Evolutionary conservation across 345 rosid species (phyloP), one percentile per base, ranked within the genome.

Genomic region (Conringia planisiliqua): DNA sequence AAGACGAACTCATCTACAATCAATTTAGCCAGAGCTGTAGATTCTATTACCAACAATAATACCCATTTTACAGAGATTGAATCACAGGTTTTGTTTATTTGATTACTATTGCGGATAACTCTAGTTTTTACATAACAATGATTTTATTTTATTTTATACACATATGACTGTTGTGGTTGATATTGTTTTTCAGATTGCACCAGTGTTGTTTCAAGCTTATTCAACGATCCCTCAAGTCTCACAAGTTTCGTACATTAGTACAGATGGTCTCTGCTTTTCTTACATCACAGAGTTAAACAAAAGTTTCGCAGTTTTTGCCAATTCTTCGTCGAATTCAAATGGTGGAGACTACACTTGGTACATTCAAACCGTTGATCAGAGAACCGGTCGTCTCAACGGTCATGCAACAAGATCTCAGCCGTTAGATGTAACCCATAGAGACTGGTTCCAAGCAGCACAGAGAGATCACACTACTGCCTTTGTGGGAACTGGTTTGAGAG

Each of bases 141-240:
- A 7, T 1, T 42, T 32, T 32, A 2, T 26, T 24, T 11, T 6
- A 9, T 16, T 22, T 56, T n/a, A 10, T 16, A 18, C 26, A 52
- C 12, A 52, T n/a, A 14, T 52, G 13, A 54, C 59, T 54, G 33
- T 26, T 50, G 26, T 66, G 38, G 20, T 50, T 36, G 35, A 48
- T 67, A 6, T 52, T 32, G 39, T 29, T 64, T 8, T 18, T 40
- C 59, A 78, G 77, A 78, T 78, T 11, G 77, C 73, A 66, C 81
- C 73, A 40, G 11, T 66, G 63, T 71, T 78, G 57, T 78, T 71
- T 66, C 51, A 59, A 72, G 81, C 77, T n/a, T 78, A 78, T 52
- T n/a, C 55, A 66, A 65, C 43, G 33, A 60, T 72, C 55, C 58
- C 77, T 66, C 64, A 72, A 8, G 68, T 71, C 42, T 59, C 81